These are phyloP conservation scores for Ilyonectria sp. DNA, from an alignment of 2,329 filamentous ascomycete species.

Conservation along the genomic window DNA sequence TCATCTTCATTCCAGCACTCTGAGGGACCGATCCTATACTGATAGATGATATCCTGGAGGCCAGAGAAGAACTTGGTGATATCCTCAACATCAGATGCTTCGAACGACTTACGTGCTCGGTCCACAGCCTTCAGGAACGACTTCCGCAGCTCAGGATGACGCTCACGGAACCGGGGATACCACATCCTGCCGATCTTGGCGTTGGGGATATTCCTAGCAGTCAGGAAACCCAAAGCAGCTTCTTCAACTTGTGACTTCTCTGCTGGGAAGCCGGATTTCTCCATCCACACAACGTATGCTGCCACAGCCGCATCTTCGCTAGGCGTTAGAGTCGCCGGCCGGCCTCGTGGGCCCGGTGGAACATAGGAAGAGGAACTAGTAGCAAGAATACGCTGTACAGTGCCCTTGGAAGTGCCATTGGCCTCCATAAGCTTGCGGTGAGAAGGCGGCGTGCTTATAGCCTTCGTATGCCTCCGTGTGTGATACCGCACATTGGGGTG, in stretches of 20 bases:
- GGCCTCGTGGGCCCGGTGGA: not conserved
- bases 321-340: not conserved
- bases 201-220: not conserved
- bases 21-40: constrained; percentile 2
- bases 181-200: constrained; percentile 1
- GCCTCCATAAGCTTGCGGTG: not conserved
- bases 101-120: constrained; percentile 13
- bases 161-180: constrained; percentile 16
- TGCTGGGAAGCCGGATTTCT: constrained; percentile 10
- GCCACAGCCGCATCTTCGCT: not conserved
- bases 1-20: constrained; percentile 16
- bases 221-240: not conserved
- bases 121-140: constrained; percentile 17
- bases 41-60: not conserved
- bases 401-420: not conserved
- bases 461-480: constrained; percentile 1
- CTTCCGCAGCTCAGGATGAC: constrained; percentile 22
- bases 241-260: constrained; percentile 13
- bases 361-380: not conserved
- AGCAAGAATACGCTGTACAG: not conserved
- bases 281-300: not conserved
- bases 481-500: constrained; percentile 1
- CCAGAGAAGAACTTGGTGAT: not conserved
- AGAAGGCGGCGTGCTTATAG: not conserved
- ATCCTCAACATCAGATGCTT: not conserved